phyloP scores from a whole-genome alignment of 2,329 filamentous ascomycete species.

The Venturia nashicola region DNA sequence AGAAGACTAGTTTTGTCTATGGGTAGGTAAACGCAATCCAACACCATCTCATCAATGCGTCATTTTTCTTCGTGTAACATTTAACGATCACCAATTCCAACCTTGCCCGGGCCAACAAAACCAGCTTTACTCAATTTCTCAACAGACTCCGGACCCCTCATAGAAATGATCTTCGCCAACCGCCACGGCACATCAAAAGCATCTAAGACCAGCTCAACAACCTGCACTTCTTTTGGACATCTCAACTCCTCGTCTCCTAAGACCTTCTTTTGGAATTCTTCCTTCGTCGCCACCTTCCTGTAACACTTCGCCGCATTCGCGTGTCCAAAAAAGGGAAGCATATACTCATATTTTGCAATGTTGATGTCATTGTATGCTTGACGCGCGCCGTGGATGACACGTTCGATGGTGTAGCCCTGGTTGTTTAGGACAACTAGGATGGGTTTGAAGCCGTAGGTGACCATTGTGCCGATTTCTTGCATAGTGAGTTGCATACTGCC shows the following conservation, averaged over 20 bases:
- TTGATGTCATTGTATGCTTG: conserved; percentile 29
- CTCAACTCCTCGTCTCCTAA: conserved; percentile 19
- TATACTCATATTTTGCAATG: conserved; percentile 25
- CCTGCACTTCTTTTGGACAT: conserved; percentile 22
- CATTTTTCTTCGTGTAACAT: background rate
- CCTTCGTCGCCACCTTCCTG: conserved; percentile 25
- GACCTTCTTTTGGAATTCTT: conserved; percentile 23
- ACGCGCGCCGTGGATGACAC: conserved; percentile 32
- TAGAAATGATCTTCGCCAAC: conserved; percentile 1
- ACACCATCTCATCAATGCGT: too few species aligned
- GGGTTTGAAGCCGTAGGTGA: conserved; percentile 26
- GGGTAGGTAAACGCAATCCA: too few species aligned
- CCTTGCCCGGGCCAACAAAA: conserved; percentile 4
- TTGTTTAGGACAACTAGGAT: conserved; percentile 35
- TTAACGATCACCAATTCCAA: conserved; percentile 4
- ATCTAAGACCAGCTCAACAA: conserved; percentile 31
- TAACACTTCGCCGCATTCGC: conserved; percentile 20
- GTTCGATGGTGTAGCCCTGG: conserved; percentile 34
- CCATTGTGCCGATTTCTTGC: conserved; percentile 53
- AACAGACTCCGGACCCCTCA: background rate
- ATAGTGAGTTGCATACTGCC: conserved; percentile 55
- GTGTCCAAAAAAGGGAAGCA: conserved; percentile 29
- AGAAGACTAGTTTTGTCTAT: too few species aligned
- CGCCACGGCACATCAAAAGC: conserved; percentile 27
- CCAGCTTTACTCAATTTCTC: conserved; percentile 1